Evolutionary conservation across 371 early-diverging fungal species (phyloP), one percentile per base, ranked within the genome.

Genomic region (Apophysomyces elegans): DNA sequence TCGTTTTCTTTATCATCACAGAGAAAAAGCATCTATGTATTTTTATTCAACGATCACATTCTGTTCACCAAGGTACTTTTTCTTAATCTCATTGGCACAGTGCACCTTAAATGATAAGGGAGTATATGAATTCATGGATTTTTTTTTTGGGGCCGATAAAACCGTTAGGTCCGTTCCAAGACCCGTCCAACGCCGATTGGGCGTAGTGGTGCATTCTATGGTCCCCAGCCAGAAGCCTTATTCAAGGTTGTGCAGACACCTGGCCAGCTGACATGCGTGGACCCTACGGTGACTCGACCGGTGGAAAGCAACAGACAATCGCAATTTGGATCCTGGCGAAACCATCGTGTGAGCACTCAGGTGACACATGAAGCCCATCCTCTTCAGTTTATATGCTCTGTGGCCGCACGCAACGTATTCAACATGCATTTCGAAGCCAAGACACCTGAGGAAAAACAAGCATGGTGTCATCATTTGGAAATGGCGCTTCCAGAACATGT

Each of bases 31-130:
- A 50, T 72, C 61, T 80, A 80, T 56, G 80, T 75, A 2, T 80
- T 80, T 65, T 58, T 80, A 35, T 80, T 80, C 45, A 77, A 80
- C 41, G 77, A 80, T 26, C 62, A 77, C 16, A 70, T 80, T 46
- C 64, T 80, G 0, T 80, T 73, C 47, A 80, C 80, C 13, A 73
- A 68, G 60, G 75, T 76, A 71, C 39, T 21, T 50, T n/a, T n/a
- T n/a, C n/a, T 21, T 50, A 50, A 7, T 11, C 8, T 21, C 8
- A 18, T 13, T 6, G 46, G 16, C 8, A 12, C 16, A 45, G 8
- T 45, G 16, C n/a, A 43, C 14, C 1, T 43, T 45, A 2, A 45
- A 13, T 6, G 4, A 18, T 45, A 13, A 3, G 32, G 2, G 32
- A 26, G 3, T 26, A 26, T 26, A 1, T 26, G 32, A 26, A 26